Evolutionary conservation across 208 protist species (phyloP).

Genomic region (Trypanosomatidae sp.): DNA sequence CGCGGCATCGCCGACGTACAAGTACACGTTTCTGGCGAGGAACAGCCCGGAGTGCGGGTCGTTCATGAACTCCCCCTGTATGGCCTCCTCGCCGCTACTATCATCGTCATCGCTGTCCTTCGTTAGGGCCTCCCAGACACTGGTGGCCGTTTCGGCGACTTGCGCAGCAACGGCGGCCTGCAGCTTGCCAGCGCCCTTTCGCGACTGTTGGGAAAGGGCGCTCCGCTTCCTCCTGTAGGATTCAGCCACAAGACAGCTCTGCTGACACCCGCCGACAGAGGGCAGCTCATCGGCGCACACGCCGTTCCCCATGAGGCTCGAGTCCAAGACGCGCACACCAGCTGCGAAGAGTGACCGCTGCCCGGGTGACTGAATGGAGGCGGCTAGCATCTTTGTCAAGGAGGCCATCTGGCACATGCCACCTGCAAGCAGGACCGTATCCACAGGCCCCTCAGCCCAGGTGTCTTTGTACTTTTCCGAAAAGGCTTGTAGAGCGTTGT

Average conservation of each 20-base stretch:
- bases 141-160: constrained; percentile 17
- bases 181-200: constrained; percentile 26
- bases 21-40: constrained; percentile 43
- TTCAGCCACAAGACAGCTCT: constrained; percentile 57
- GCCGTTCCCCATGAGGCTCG: constrained; percentile 39
- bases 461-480: constrained; percentile 19
- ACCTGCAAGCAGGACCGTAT: constrained; percentile 64
- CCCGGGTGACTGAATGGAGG: constrained; percentile 26
- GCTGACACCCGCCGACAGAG: constrained; percentile 67
- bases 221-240: constrained; percentile 13
- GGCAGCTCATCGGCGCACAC: constrained; percentile 65
- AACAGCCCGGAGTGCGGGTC: constrained; percentile 16
- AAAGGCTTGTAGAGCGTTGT: constrained; percentile 56
- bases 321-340: constrained; percentile 34
- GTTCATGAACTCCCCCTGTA: constrained; percentile 4
- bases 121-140: constrained; percentile 27
- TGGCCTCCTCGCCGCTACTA: constrained; percentile 8
- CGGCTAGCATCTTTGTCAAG: constrained; percentile 43
- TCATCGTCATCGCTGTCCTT: constrained; percentile 20
- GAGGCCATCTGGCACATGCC: constrained; percentile 79
- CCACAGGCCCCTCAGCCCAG: constrained; percentile 28
- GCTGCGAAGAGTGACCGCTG: constrained; percentile 18
- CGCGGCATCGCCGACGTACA: constrained; percentile 38
- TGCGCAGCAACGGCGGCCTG: constrained; percentile 17
- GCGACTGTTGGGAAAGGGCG: constrained; percentile 11